Evolutionary conservation across 2,329 filamentous ascomycete species (phyloP), one percentile per base, ranked within the genome.

Genomic region (Ophiocordyceps camponoti-saundersi): DNA sequence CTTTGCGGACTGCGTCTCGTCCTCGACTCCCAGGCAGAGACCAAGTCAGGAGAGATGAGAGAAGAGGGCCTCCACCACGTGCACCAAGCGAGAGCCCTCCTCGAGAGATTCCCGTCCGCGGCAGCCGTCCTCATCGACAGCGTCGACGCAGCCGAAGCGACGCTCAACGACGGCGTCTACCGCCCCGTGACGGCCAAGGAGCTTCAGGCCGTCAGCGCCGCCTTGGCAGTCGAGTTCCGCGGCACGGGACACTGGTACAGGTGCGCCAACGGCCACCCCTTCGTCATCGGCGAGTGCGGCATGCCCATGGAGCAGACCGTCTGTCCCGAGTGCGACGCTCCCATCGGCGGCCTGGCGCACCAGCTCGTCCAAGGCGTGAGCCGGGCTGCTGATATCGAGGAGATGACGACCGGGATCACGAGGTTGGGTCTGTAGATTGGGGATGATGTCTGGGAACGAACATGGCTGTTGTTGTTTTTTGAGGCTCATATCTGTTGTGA

Each of bases 221-320:
- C 75, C 2, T 78, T 80, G 73, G 56, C 67, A 1, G 48, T 44
- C 0, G 70, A 73, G 50, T 70, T 77, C 36, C 50, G 46, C 0
- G 69, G 71, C 0, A 75, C 69, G 0, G 78, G 79, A 0, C 75
- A 80, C 51, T 82, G 77, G 78, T 82, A 80, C 56, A 65, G 61
- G 1, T 80, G 75, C 50, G 58, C 51, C 22, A 76, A 77, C 48
- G 69, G 70, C 2, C 74, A 80, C 55, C 71, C 73, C 3, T 80
- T 84, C 51, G 75, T 77, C 0, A 68, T 83, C 30, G 79, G 78
- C 1, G 75, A 83, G 49, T 82, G 79, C 53, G 79, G 79, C 1
- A 75, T 77, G 68, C 75, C 80, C 0, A 80, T 82, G 75, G 50
- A 84, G 57, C 47, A 54, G 20, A 69, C 78, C 1, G 57, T 59